Conservation (phyloP, 176 grass and related monocot species). For the Cenchrus fungigraminus region DNA sequence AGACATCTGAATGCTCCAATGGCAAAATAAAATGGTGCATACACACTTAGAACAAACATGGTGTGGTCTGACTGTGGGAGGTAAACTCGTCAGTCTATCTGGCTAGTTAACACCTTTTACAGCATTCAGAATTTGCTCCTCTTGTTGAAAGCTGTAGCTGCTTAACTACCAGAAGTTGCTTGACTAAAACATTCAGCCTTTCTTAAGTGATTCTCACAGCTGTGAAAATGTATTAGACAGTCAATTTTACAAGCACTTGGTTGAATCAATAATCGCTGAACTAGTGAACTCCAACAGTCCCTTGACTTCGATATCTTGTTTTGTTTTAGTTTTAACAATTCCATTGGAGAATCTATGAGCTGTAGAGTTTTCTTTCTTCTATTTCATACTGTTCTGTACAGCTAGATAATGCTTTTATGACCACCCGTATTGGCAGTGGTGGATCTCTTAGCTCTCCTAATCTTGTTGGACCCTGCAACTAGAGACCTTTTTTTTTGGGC, state of each 20-base stretch:
- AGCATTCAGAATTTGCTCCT: background rate
- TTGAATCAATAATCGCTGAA: no score
- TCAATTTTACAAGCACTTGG: no score
- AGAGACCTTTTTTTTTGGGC: background rate
- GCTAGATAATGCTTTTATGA: background rate
- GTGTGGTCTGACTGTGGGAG: background rate
- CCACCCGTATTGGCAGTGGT: background rate
- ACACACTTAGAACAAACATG: background rate
- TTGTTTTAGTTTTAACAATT: background rate
- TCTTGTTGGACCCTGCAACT: background rate
- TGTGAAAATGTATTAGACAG: background rate
- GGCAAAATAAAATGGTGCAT: conserved; percentile 5
- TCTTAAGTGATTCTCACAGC: background rate
- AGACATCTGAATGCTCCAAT: background rate
- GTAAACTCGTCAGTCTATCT: background rate
- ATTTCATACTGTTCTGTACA: background rate
- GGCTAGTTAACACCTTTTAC: background rate
- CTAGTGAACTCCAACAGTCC: no score
- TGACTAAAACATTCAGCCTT: background rate
- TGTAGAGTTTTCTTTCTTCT: background rate
- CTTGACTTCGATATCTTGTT: background rate
- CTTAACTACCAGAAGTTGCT: background rate
- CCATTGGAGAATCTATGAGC: background rate
- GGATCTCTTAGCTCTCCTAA: background rate
- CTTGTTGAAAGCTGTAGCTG: background rate